A percentile compares a stretch with the other conserved stretches of the same genome.
These are phyloP conservation scores for Kodamaea suecica DNA, from an alignment of 1,139 yeast species.

Conservation along the genomic window DNA sequence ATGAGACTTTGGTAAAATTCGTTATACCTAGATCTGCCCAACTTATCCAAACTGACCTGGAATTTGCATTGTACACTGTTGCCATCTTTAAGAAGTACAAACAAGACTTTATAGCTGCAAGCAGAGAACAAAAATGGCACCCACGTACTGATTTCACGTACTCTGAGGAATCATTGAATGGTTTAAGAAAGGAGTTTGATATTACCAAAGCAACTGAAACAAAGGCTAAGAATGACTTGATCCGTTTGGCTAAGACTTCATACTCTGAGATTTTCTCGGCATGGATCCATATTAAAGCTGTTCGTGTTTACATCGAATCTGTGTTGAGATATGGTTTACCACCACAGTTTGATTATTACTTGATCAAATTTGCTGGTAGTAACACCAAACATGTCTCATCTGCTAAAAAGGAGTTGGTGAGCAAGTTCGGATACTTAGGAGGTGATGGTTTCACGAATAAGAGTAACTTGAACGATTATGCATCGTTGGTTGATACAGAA, in stretches of 20 bases:
- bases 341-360: conserved; percentile 75
- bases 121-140: conserved; percentile 85
- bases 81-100: conserved; percentile 82
- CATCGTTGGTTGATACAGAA: conserved; percentile 87
- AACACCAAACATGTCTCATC: conserved; percentile 46
- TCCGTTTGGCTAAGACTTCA: conserved; percentile 82
- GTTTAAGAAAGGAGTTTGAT: conserved; percentile 74
- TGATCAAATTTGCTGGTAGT: conserved; percentile 42
- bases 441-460: conserved; percentile 80
- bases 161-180: conserved; percentile 71
- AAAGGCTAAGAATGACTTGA: conserved; percentile 71
- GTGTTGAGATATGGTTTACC: conserved; percentile 96
- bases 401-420: conserved; percentile 65
- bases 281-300: conserved; percentile 83
- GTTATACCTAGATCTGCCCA: conserved; percentile 91
- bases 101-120: conserved; percentile 62
- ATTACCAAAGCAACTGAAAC: conserved; percentile 72
- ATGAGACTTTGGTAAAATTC: conserved; percentile 75
- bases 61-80: conserved; percentile 69
- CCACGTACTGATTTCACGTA: conserved; percentile 87
- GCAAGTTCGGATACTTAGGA: conserved; percentile 82
- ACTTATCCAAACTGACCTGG: conserved; percentile 66
- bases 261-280: conserved; percentile 78
- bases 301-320: conserved; percentile 54
- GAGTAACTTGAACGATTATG: conserved; percentile 74